Evolutionary conservation across 2,329 filamentous ascomycete species (phyloP), one percentile per base, ranked within the genome.

Genomic region (Aciculosporium take): DNA sequence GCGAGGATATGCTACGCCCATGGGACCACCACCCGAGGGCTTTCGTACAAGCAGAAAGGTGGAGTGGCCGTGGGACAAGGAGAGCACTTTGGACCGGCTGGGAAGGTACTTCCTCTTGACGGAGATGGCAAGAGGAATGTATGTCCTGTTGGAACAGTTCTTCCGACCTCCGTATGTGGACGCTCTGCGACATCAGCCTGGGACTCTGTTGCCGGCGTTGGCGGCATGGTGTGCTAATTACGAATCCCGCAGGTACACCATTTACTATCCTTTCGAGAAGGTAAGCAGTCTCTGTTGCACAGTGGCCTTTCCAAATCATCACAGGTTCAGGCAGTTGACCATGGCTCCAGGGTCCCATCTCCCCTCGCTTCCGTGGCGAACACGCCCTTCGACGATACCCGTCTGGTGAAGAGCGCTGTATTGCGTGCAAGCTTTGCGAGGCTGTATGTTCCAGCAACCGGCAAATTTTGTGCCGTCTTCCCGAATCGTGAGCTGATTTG

Each of bases 371-470:
- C 79, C 84, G 91, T 64, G 91, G 91, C 62, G 91, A 98, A 66
- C 91, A 98, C 69, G 91, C 91, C 51, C 75, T 98, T 49, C 81
- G 91, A 64, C 79, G 91, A 58, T 98, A 98, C 65, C 91, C 91
- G 24, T 93, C 89, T 3, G 91, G 91, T 52, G 91, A 98, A 69
- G 91, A 98, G 71, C 84, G 91, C 54, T 98, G 91, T 72, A 98
- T 98, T 66, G 91, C 91, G 53, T 98, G 91, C 84, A 98, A 98
- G 74, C 80, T 98, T 45, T 98, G 91, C 69, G 91, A 98, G 69
- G 91, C 91, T 54, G 73, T 79, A 64, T 31, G 61, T 56, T 6
- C 20, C 29, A 20, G 9, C 15, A 27, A 10, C 17, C 8, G 17
- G 7, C 30, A 10, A 17, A 10, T 9, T 5, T 9, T 10, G 23